Conservation (phyloP, 352 stramenopile genomes). For the Phytophthora lateralis region DNA sequence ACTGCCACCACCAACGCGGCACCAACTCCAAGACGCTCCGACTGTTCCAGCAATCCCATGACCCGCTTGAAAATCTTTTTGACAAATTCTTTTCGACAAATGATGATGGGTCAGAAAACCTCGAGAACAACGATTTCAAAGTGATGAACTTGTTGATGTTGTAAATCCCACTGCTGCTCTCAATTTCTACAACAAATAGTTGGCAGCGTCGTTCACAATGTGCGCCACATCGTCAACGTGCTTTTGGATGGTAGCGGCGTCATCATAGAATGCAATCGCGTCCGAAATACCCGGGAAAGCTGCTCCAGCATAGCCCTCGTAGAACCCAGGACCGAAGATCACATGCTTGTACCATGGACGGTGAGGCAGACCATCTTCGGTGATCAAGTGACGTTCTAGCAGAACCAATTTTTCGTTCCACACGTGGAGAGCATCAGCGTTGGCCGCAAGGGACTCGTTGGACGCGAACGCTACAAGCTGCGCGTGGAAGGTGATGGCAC, state of each 20-base stretch:
- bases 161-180: background rate
- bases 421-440: constrained; percentile 11
- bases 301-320: constrained; percentile 46
- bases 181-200: constrained; percentile 21
- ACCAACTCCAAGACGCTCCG: constrained; percentile 31
- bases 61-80: background rate
- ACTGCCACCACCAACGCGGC: constrained; percentile 34
- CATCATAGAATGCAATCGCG: constrained; percentile 29
- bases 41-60: constrained; percentile 24
- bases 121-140: background rate
- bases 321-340: constrained; percentile 51
- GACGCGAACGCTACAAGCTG: constrained; percentile 26
- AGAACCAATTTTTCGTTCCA: constrained; percentile 48
- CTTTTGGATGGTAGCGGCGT: constrained; percentile 19
- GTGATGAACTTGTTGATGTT: background rate
- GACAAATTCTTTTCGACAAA: background rate
- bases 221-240: constrained; percentile 29
- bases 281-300: constrained; percentile 40
- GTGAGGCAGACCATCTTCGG: constrained; percentile 43
- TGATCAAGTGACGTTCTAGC: constrained; percentile 43
- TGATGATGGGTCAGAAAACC: background rate
- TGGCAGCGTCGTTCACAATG: constrained; percentile 23
- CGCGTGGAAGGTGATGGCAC: constrained; percentile 23
- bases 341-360: constrained; percentile 53
- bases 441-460: constrained; percentile 29